Percentiles rank a stretch among this genome's conserved stretches.
These are phyloP conservation scores for Puccinellia tenuiflora DNA, from an alignment of 176 grass and related monocot species.

Conservation along the genomic window DNA sequence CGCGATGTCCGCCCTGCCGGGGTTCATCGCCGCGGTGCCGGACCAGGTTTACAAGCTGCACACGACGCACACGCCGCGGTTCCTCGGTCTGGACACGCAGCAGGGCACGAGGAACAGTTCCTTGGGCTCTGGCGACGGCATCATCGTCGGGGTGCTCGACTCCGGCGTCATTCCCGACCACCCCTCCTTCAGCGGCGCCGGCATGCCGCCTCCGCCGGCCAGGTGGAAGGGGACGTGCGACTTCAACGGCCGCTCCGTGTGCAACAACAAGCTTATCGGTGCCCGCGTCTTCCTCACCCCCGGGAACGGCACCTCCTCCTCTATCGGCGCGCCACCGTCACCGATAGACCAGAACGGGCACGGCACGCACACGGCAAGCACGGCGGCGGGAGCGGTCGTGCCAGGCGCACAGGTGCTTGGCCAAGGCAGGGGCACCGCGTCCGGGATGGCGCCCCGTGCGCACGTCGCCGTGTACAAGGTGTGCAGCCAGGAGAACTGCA, in stretches of 20 bases:
- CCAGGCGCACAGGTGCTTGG: conserved; percentile 6
- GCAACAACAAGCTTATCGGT: too few species aligned
- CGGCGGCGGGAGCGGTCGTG: neutral
- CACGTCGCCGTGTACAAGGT: neutral
- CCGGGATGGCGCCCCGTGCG: conserved; percentile 25
- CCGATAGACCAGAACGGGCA: neutral
- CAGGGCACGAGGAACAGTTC: neutral
- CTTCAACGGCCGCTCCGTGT: too few species aligned
- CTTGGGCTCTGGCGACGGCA: neutral
- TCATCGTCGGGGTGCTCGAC: neutral
- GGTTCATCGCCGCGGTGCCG: neutral
- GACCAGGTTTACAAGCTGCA: neutral
- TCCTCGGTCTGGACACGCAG: neutral
- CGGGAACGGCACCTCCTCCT: neutral
- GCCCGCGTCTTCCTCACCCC: too few species aligned
- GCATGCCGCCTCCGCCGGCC: neutral
- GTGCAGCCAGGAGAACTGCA: neutral
- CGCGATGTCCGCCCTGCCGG: neutral
- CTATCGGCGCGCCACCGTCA: neutral
- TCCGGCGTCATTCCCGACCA: neutral
- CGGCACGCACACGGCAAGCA: neutral
- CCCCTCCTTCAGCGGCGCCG: neutral
- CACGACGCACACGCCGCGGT: neutral
- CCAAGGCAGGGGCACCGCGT: neutral
- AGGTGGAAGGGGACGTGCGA: too few species aligned